Evolutionary conservation across 257 asterid genomes (phyloP).

Genomic region (Plantago major): DNA sequence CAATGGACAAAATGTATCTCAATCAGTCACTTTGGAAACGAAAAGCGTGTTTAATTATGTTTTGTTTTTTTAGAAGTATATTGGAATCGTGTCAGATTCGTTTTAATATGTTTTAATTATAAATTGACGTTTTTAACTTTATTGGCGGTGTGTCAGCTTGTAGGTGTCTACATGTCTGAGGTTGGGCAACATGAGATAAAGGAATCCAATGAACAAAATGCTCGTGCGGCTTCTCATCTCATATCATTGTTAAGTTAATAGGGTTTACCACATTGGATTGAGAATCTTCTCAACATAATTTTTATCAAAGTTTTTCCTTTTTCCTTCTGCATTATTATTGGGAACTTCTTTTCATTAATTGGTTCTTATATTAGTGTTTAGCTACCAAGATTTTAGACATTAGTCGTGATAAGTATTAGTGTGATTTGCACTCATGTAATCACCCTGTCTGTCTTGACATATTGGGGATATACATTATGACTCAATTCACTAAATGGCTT

Average conservation of each 20-base stretch:
- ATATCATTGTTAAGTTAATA: slow-evolving; percentile 16
- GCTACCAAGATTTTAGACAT: too few species aligned
- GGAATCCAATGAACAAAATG: slow-evolving; percentile 57
- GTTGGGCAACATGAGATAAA: slow-evolving; percentile 33
- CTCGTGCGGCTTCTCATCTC: slow-evolving; percentile 41
- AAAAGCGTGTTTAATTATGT: slow-evolving; percentile 4
- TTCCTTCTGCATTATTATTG: too few species aligned
- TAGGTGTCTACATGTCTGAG: slow-evolving; percentile 46
- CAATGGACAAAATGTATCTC: too few species aligned
- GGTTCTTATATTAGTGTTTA: too few species aligned
- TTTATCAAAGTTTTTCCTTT: too few species aligned
- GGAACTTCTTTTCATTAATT: too few species aligned
- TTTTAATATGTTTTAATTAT: background rate
- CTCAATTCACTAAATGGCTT: too few species aligned
- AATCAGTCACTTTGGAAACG: slow-evolving; percentile 3
- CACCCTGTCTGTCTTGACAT: too few species aligned
- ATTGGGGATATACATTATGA: too few species aligned
- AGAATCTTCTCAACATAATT: background rate
- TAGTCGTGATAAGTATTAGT: too few species aligned
- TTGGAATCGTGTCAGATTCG: slow-evolving; percentile 22
- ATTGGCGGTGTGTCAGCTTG: slow-evolving; percentile 36
- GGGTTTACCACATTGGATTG: slow-evolving; percentile 1
- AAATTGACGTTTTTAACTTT: background rate
- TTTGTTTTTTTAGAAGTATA: slow-evolving; percentile 12
- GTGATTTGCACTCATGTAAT: too few species aligned